phyloP scores from a whole-genome alignment of 2,329 filamentous ascomycete genomes.

The Fusarium graminum region DNA sequence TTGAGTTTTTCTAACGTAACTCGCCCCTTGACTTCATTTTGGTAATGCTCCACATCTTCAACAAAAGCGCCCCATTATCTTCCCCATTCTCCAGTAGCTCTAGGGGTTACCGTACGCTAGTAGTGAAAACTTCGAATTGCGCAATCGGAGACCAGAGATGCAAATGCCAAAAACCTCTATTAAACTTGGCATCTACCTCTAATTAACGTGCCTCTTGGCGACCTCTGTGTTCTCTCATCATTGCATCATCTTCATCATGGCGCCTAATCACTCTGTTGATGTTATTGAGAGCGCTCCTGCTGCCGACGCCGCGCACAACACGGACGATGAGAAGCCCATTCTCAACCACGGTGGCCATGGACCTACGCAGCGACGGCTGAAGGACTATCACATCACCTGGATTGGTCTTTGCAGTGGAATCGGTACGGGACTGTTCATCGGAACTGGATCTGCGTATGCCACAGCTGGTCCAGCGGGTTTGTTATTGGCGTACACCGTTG shows the following conservation, averaged over 20 bases:
- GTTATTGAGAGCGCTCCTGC: constrained; percentile 26
- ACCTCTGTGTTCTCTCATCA: background rate
- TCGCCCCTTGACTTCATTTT: background rate
- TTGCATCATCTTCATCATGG: constrained; percentile 5
- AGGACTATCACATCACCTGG: constrained; percentile 46
- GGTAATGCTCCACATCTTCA: background rate
- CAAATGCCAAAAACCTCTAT: background rate
- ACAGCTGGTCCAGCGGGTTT: constrained; percentile 45
- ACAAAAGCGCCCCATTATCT: constrained; percentile 24
- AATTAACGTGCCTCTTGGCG: no score
- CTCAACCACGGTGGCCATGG: constrained; percentile 45
- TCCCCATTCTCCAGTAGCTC: constrained; percentile 21
- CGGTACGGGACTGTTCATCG: constrained; percentile 45
- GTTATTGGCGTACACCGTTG: constrained; percentile 40
- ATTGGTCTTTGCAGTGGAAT: constrained; percentile 46
- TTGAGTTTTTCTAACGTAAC: constrained; percentile 15
- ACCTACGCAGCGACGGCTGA: constrained; percentile 41
- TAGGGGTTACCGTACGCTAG: constrained; percentile 20
- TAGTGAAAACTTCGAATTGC: constrained; percentile 44
- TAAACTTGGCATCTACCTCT: background rate
- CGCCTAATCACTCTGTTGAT: constrained; percentile 11
- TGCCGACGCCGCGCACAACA: background rate
- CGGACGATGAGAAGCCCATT: constrained; percentile 32
- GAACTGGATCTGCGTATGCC: constrained; percentile 44
- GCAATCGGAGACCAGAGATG: constrained; percentile 26